Percentiles rank a stretch among this genome's conserved stretches.
Evolutionary conservation across 2,329 filamentous ascomycete species (phyloP).

Genomic region (Hypomyces perniciosus): DNA sequence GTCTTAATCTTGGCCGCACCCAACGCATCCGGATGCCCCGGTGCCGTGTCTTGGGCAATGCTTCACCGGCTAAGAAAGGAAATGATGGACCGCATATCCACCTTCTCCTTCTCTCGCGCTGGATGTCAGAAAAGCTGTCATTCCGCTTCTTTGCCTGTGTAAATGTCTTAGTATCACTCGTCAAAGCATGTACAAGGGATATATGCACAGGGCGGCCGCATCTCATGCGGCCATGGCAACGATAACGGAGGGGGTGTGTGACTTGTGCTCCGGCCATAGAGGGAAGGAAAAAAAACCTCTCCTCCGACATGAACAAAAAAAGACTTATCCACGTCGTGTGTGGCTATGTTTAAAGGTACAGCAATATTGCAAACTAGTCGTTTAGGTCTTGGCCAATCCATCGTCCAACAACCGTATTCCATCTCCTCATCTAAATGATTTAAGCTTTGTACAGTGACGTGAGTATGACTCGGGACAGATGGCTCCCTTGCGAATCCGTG

Average conservation of each 20-base stretch:
- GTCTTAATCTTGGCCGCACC: too few relatives aligned
- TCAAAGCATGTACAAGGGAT: neutral
- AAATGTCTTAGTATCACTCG: neutral
- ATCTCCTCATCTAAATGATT: too few relatives aligned
- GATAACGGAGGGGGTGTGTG: slow-evolving; percentile 10
- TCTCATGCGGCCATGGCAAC: slow-evolving; percentile 19
- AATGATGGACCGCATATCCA: slow-evolving; percentile 1
- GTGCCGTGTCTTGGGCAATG: too few relatives aligned
- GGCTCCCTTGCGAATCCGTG: too few relatives aligned
- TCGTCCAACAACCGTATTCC: too few relatives aligned
- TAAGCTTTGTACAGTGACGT: too few relatives aligned
- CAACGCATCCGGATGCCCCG: too few relatives aligned
- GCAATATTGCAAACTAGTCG: too few relatives aligned
- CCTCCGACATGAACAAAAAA: neutral
- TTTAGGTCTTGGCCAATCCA: too few relatives aligned
- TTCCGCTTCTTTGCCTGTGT: neutral
- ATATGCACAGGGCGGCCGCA: slow-evolving; percentile 20
- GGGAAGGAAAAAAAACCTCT: neutral
- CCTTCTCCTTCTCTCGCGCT: neutral
- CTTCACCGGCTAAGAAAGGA: neutral
- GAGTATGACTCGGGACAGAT: too few relatives aligned
- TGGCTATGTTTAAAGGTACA: too few relatives aligned
- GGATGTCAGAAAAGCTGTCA: neutral
- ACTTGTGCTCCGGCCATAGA: slow-evolving; percentile 7
- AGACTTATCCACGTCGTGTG: too few relatives aligned